Base-by-base conservation (phyloP, 2,329 filamentous ascomycete species). In the Pyricularia grisea region DNA sequence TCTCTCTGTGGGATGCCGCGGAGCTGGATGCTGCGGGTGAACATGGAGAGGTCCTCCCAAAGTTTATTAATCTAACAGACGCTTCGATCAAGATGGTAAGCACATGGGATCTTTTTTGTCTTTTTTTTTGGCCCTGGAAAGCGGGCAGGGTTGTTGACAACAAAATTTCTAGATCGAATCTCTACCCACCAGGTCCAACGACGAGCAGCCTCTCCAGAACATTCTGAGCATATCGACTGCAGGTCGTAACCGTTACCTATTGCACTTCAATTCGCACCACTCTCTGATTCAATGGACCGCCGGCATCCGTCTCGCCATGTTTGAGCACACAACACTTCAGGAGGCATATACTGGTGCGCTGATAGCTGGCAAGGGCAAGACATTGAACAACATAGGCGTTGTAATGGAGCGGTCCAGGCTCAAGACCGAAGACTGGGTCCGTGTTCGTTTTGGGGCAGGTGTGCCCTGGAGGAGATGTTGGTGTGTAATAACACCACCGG, bases 401-500 rank as follows among this genome's bases (percentile, higher is more conserved):
- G 94, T 99, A 72, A 91, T 98, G 86, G 92, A 96, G 73, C 88
- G 92, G 66, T 86, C 91, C 25, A 89, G 85, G 69, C 86, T 92
- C 73, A 90, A 89, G 74, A 88, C 92, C 60, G 93, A 97, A 77
- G 93, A 97, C 76, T 99, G 95, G 95, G 93, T 94, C 23, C 87
- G 95, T 71, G 95, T 99, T 67, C 87, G 95, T 70, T 99, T 99
- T 75, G 95, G 95, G 60, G 94, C 95, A 36, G 95, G 95, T 65
- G 97, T 95, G 11, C 94, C 94, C 0, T 99, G 95, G 95, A 89
- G 92, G 76, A 90, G 94, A 58, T 99, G 94, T 79, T 99, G 94
- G 94, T 97, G 94, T 78, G 94, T 98, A 68, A 92, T 98, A 70
- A 88, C 88, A 7, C 95, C 94, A 2, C 94, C 95, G 0, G 92